phyloP scores from a whole-genome alignment of 306 rosid genomes.

The Gastrolobium villosum region DNA sequence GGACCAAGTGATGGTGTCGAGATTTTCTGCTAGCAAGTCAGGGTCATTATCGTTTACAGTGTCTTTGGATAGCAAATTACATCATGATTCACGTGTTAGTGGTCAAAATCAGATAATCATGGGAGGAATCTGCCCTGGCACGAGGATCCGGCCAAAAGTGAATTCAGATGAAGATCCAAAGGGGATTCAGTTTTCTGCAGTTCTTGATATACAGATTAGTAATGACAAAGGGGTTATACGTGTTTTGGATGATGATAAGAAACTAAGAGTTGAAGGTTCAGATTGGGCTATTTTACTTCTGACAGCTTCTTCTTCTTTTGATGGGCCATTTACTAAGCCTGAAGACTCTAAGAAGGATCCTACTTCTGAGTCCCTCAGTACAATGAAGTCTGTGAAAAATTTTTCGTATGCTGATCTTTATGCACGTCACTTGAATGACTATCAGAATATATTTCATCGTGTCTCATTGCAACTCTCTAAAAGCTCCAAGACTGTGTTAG shows the following conservation, averaged over 20 bases:
- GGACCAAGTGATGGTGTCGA: constrained; percentile 81
- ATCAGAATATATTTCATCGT: constrained; percentile 86
- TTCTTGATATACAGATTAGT: constrained; percentile 85
- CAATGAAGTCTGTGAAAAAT: constrained; percentile 58
- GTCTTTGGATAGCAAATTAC: constrained; percentile 79
- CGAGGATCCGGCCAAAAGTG: constrained; percentile 59
- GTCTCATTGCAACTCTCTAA: constrained; percentile 88
- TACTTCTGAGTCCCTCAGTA: constrained; percentile 66
- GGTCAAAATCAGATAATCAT: constrained; percentile 72
- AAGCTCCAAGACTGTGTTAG: constrained; percentile 57
- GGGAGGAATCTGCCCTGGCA: constrained; percentile 82
- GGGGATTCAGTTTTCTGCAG: constrained; percentile 82
- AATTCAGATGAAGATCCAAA: constrained; percentile 60
- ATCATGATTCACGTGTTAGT: constrained; percentile 56
- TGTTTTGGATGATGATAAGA: constrained; percentile 74
- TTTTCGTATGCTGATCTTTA: constrained; percentile 73
- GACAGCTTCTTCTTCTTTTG: constrained; percentile 84
- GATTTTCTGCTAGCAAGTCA: constrained; percentile 75
- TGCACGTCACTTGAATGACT: constrained; percentile 78
- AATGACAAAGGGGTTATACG: constrained; percentile 64
- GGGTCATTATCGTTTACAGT: constrained; percentile 76
- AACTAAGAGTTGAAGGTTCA: constrained; percentile 76
- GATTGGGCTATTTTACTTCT: constrained; percentile 81
- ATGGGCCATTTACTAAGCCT: constrained; percentile 81
- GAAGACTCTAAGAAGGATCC: constrained; percentile 85